phyloP scores from a whole-genome alignment of 108 stramenopile species.

The Skeletonema grethae region DNA sequence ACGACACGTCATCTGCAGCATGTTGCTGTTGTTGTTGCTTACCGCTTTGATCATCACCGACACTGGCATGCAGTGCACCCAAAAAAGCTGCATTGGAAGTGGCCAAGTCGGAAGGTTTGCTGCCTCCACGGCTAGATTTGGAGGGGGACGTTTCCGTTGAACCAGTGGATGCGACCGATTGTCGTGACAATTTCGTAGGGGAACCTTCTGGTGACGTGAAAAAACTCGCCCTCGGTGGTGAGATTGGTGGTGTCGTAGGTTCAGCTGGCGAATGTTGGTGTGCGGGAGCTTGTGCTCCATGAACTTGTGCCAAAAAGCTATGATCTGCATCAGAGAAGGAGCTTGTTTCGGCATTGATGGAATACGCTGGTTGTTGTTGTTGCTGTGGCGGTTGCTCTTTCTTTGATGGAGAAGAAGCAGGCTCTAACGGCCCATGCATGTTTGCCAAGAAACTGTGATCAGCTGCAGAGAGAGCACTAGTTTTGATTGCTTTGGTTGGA shows the following conservation, averaged over 20 bases:
- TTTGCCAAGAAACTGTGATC: background rate
- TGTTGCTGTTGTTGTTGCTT: background rate
- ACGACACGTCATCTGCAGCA: background rate
- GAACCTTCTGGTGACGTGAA: background rate
- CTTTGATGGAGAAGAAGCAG: background rate
- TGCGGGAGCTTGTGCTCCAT: background rate
- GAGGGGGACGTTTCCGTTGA: background rate
- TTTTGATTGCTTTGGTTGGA: slow-evolving; percentile 1
- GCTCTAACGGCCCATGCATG: background rate
- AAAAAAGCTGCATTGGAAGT: slow-evolving; percentile 52
- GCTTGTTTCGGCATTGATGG: slow-evolving; percentile 3
- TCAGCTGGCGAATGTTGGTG: background rate
- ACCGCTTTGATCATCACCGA: slow-evolving; percentile 4
- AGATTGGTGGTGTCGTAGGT: background rate
- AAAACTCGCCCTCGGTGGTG: background rate
- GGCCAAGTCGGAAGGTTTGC: slow-evolving; percentile 23
- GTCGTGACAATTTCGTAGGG: background rate
- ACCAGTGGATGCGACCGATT: background rate
- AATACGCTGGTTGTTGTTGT: background rate
- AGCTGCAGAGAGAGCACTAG: background rate
- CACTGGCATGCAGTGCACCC: slow-evolving; percentile 43
- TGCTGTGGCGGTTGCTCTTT: background rate
- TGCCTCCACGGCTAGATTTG: background rate
- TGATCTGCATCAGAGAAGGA: background rate
- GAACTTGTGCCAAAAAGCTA: slow-evolving; percentile 3